A percentile compares a stretch with the other conserved stretches of the same genome.
Evolutionary conservation across 1,284 basidiomycete genomes (phyloP).

Genomic region (Rhodotorula sp.): DNA sequence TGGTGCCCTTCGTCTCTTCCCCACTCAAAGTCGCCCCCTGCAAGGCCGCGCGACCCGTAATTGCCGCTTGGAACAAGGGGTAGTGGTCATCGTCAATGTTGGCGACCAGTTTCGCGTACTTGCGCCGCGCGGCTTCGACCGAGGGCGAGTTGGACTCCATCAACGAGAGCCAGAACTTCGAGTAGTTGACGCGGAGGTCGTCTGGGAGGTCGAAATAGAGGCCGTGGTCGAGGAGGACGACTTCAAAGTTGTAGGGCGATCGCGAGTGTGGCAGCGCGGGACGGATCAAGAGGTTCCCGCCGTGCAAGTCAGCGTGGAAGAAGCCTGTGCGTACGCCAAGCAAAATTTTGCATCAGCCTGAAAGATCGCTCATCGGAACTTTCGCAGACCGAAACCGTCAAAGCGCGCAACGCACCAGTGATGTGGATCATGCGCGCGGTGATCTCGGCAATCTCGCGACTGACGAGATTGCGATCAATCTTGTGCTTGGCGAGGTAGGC

Average conservation of each 20-base stretch:
- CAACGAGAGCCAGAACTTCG: conserved; percentile 75
- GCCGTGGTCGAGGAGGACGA: conserved; percentile 86
- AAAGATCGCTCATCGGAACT: background rate
- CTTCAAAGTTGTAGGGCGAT: conserved; percentile 90
- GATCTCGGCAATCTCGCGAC: conserved; percentile 55
- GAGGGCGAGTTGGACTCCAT: conserved; percentile 67
- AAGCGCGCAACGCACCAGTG: conserved; percentile 62
- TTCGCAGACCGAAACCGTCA: conserved; percentile 30
- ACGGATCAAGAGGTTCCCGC: conserved; percentile 86
- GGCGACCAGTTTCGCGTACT: conserved; percentile 79
- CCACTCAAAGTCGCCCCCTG: conserved; percentile 32
- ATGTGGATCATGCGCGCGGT: conserved; percentile 96
- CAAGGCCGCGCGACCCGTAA: conserved; percentile 61
- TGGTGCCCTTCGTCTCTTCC: conserved; percentile 43
- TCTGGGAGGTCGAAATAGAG: conserved; percentile 85
- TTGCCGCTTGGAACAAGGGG: conserved; percentile 73
- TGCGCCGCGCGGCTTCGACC: conserved; percentile 65
- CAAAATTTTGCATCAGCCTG: too few species aligned
- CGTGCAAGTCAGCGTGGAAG: conserved; percentile 56
- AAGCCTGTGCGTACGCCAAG: conserved; percentile 14
- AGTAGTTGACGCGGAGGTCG: conserved; percentile 65
- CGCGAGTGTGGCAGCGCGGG: conserved; percentile 62
- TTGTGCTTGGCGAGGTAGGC: conserved; percentile 74
- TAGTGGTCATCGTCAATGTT: conserved; percentile 78
- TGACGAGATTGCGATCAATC: conserved; percentile 71